phyloP scores from a whole-genome alignment of 1,284 basidiomycete species.

The Cutaneotrichosporon spelunceum region DNA sequence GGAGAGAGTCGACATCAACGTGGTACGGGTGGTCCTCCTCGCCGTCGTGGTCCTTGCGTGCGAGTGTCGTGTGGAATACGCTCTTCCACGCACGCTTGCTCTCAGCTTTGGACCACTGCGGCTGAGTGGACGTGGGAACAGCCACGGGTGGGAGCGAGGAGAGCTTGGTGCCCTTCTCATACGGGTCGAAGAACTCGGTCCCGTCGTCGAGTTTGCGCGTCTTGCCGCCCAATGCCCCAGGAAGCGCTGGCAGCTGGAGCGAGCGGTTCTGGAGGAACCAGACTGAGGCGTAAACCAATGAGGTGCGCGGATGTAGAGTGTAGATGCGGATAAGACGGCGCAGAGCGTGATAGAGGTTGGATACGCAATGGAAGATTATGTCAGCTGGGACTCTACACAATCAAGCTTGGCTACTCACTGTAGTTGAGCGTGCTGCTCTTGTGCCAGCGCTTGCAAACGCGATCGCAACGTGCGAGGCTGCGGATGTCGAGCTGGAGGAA shows the following conservation, averaged over 20 bases:
- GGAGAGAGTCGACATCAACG: conserved; percentile 46
- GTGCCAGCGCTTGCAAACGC: conserved; percentile 79
- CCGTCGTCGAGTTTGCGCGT: conserved; percentile 51
- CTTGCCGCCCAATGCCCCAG: conserved; percentile 34
- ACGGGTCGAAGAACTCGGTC: conserved; percentile 51
- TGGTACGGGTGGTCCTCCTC: conserved; percentile 38
- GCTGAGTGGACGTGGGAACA: conserved; percentile 52
- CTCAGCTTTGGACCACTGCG: conserved; percentile 53
- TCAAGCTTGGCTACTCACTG: conserved; percentile 55
- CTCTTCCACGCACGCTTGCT: conserved; percentile 47
- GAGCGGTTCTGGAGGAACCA: conserved; percentile 73
- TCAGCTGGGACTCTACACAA: background rate
- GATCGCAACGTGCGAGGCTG: conserved; percentile 69
- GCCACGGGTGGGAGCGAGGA: conserved; percentile 54
- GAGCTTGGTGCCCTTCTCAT: conserved; percentile 52
- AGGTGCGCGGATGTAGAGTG: background rate
- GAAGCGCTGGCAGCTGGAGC: conserved; percentile 53
- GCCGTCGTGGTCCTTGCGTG: conserved; percentile 33
- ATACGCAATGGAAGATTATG: background rate
- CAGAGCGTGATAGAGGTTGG: background rate
- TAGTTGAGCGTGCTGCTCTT: conserved; percentile 85
- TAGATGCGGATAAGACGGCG: background rate
- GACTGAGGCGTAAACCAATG: conserved; percentile 55
- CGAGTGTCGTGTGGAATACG: conserved; percentile 41
- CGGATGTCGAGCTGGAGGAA: conserved; percentile 64